A percentile compares a stretch with the other conserved stretches of the same genome.
These are phyloP conservation scores for Pythium oligandrum DNA, from an alignment of 352 stramenopile species.

Conservation along the genomic window DNA sequence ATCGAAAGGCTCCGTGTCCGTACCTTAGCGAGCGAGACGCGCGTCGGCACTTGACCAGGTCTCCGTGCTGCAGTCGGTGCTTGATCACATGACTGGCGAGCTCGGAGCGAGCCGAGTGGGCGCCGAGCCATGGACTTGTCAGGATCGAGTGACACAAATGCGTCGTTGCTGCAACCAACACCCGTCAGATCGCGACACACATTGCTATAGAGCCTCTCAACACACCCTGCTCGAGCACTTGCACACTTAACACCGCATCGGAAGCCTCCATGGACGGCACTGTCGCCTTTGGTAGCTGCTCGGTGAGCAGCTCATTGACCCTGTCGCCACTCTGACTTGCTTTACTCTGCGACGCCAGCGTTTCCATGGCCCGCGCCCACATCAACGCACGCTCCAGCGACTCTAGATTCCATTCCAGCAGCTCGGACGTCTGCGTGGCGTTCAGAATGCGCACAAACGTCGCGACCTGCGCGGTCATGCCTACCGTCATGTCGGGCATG, in stretches of 20 bases:
- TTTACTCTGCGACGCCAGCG: too few species aligned
- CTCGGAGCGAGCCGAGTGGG: slow-evolving; percentile 5
- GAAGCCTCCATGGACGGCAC: too few species aligned
- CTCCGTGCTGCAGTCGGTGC: not conserved
- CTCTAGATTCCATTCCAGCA: slow-evolving; percentile 16
- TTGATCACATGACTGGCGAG: slow-evolving; percentile 6
- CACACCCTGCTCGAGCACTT: too few species aligned
- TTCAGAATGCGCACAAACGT: slow-evolving; percentile 21
- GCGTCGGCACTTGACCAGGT: not conserved
- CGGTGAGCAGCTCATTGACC: too few species aligned
- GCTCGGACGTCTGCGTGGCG: slow-evolving; percentile 12
- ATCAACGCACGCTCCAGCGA: slow-evolving; percentile 16
- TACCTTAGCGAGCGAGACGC: too few species aligned
- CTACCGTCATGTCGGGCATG: not conserved
- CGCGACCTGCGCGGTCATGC: slow-evolving; percentile 15
- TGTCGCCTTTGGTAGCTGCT: too few species aligned
- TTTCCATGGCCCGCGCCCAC: slow-evolving; percentile 19
- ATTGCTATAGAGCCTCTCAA: too few species aligned
- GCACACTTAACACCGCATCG: too few species aligned
- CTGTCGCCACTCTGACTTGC: too few species aligned
- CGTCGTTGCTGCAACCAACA: slow-evolving; percentile 3
- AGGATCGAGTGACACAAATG: slow-evolving; percentile 13
- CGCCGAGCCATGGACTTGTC: slow-evolving; percentile 12
- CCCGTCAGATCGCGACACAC: too few species aligned
- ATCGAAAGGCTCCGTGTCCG: too few species aligned